Evolutionary conservation across 2,329 filamentous ascomycete species (phyloP), one percentile per base, ranked within the genome.

Genomic region (Colletotrichum gigasporum): DNA sequence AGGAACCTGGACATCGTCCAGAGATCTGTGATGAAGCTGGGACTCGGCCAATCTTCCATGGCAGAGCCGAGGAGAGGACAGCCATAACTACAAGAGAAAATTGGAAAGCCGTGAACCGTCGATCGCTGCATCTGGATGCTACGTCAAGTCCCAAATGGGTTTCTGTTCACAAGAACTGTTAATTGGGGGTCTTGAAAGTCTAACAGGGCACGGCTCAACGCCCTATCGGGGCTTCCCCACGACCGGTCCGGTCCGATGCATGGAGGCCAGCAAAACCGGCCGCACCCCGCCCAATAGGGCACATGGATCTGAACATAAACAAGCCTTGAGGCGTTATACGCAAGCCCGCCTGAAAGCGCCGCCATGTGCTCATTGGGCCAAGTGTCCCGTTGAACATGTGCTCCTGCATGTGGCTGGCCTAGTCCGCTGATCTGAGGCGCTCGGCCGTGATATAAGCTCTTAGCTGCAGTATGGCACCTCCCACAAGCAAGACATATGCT

Each of bases 201-300:
- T 30, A 7, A 7, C 30, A 34, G 30, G 30, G 30, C 30, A 34
- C 30, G 12, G 30, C 30, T 7, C 30, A 34, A 34, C 7, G 34
- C 30, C 30, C 10, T 6, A n/a, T 26, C 42, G 12, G 55, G 41
- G 41, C 39, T 60, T 63, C 55, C 60, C 55, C 55, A 63, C 32
- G 3, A 5, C 47, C 55, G 45, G 54, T 60, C 55, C 60, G 60
- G 14, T 11, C 60, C 60, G 47, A 47, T 28, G 34, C 18, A 39
- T 20, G 37, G 16, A 26, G 2, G 39, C 39, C 16, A 5, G 52
- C 2, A 45, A n/a, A 22, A n/a, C 6, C 26, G 4, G 35, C 51
- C 2, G 1, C 1, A 32, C 6, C 3, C 35, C 24, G 30, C 22
- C 14, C 51, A 54, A 18, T 53, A 14, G 24, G 10, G 22, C 1